Conservation (phyloP, 768 basidiomycete species). For the Serendipita sp. region DNA sequence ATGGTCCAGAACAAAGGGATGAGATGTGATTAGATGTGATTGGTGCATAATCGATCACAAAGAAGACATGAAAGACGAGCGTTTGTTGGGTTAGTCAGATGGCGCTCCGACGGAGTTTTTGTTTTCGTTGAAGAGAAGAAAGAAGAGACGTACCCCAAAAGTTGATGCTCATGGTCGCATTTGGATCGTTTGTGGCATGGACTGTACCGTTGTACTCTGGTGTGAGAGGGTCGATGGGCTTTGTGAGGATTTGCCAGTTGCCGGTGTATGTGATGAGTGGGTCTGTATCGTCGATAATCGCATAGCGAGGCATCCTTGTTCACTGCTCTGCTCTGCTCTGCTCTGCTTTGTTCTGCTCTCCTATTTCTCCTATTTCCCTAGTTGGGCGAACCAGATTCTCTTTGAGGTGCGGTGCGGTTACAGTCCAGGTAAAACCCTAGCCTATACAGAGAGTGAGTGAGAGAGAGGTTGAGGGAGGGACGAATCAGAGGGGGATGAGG, state of each 20-base stretch:
- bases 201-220: conserved; percentile 2
- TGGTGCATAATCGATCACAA: too few relatives aligned
- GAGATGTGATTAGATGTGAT: too few relatives aligned
- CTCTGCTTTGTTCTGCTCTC: too few relatives aligned
- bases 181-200: conserved; percentile 2
- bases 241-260: neutral
- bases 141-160: neutral
- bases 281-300: conserved; percentile 7
- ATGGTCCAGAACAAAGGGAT: neutral
- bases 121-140: neutral
- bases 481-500: too few relatives aligned
- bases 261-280: neutral
- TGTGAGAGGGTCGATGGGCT: neutral
- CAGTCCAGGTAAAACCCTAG: too few relatives aligned
- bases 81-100: neutral
- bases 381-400: too few relatives aligned
- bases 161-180: neutral
- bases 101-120: neutral
- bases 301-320: neutral
- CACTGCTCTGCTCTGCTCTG: too few relatives aligned
- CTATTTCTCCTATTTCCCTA: too few relatives aligned
- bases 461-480: too few relatives aligned
- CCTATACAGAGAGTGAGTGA: too few relatives aligned
- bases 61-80: neutral
- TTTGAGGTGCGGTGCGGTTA: too few relatives aligned